These are phyloP conservation scores for Zygotorulaspora florentina DNA, from an alignment of 805 yeast genomes.

Conservation along the genomic window DNA sequence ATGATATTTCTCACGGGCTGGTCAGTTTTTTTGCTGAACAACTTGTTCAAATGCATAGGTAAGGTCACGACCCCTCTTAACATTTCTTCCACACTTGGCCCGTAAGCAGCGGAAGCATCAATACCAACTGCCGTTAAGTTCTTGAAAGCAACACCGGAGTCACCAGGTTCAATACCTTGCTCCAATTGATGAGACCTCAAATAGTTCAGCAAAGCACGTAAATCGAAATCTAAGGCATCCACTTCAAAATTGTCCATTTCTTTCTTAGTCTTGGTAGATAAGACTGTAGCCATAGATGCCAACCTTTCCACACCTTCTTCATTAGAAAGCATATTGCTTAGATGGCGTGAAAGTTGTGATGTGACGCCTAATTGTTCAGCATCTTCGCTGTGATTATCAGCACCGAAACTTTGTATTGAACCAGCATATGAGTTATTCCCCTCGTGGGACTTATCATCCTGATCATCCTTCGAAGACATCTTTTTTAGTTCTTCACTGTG, in stretches of 20 bases:
- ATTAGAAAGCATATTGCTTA: slow-evolving; percentile 32
- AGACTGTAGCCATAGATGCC: slow-evolving; percentile 47
- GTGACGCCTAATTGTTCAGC: slow-evolving; percentile 26
- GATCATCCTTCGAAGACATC: slow-evolving; percentile 23
- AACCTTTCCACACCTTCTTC: slow-evolving; percentile 39
- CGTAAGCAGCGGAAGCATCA: slow-evolving; percentile 52
- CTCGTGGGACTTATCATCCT: slow-evolving; percentile 18
- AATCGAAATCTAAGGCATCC: slow-evolving; percentile 44
- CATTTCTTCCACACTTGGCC: slow-evolving; percentile 45
- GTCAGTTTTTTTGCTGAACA: slow-evolving; percentile 32
- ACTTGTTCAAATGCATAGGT: slow-evolving; percentile 24
- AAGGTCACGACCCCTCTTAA: slow-evolving; percentile 32
- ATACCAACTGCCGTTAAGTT: slow-evolving; percentile 43
- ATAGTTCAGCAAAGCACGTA: slow-evolving; percentile 40
- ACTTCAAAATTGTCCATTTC: slow-evolving; percentile 44
- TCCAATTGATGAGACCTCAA: slow-evolving; percentile 38
- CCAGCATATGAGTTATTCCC: slow-evolving; percentile 24
- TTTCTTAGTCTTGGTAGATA: slow-evolving; percentile 46
- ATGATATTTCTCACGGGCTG: slow-evolving; percentile 38
- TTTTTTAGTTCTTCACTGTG: neutral
- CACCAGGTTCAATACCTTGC: slow-evolving; percentile 46
- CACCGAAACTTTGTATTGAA: slow-evolving; percentile 24
- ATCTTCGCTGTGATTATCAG: slow-evolving; percentile 8
- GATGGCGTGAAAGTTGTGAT: slow-evolving; percentile 30
- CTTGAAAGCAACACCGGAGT: slow-evolving; percentile 49